Percentiles rank a stretch among this genome's conserved stretches.
Conservation (phyloP, 192 early-diverging fungal genomes). For the Backusella sp. region DNA sequence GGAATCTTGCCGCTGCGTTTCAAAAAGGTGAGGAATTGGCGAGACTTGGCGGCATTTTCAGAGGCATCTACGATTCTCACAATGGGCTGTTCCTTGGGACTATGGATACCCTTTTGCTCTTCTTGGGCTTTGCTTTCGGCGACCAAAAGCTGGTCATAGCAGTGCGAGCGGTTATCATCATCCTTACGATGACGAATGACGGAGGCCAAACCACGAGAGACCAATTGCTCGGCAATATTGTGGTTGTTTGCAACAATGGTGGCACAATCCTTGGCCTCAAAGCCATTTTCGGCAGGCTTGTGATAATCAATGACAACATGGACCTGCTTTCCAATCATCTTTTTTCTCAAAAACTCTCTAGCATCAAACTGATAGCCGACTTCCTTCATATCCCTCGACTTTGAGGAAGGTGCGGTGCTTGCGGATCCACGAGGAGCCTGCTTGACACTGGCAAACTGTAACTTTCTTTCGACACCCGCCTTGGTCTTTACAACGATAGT, state of each 20-base stretch:
- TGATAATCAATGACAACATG: constrained; percentile 77
- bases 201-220: constrained; percentile 69
- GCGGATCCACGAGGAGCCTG: constrained; percentile 35
- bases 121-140: constrained; percentile 70
- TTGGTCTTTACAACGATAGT: constrained; percentile 46
- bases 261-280: constrained; percentile 85
- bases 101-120: constrained; percentile 78
- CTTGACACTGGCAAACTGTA: constrained; percentile 44
- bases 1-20: constrained; percentile 74
- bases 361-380: constrained; percentile 86
- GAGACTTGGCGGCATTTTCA: constrained; percentile 74
- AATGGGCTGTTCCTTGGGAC: constrained; percentile 74
- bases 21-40: constrained; percentile 81
- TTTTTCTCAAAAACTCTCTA: constrained; percentile 83
- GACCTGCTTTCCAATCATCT: constrained; percentile 83
- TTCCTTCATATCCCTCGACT: constrained; percentile 69
- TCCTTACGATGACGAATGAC: constrained; percentile 83
- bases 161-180: constrained; percentile 81
- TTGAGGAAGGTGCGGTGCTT: constrained; percentile 42
- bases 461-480: constrained; percentile 33
- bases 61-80: constrained; percentile 82
- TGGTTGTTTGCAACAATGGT: constrained; percentile 67
- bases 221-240: constrained; percentile 60
- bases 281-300: constrained; percentile 85
- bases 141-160: constrained; percentile 81